Conservation (phyloP, 352 stramenopile species). For the Pythium rhizo-oryzae region DNA sequence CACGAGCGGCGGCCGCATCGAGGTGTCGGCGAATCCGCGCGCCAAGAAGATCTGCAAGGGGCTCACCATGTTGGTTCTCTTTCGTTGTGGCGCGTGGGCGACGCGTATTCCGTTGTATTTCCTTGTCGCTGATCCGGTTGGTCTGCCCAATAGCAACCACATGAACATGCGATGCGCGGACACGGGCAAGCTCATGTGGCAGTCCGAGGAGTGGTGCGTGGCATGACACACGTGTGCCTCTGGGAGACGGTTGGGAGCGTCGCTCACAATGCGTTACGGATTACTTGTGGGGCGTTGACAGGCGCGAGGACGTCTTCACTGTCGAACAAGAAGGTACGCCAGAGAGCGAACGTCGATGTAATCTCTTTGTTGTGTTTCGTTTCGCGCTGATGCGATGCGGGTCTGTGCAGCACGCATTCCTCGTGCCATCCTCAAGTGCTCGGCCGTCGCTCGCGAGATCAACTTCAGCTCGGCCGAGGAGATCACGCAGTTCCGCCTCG, state of each 20-base stretch:
- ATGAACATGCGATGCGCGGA: constrained; percentile 90
- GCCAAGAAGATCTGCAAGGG: constrained; percentile 73
- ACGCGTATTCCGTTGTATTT: neutral
- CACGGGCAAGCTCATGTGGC: constrained; percentile 82
- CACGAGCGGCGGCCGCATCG: constrained; percentile 55
- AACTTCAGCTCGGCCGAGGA: constrained; percentile 92
- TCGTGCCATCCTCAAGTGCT: constrained; percentile 86
- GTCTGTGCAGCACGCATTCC: constrained; percentile 67
- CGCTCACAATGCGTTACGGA: neutral
- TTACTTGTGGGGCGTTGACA: constrained; percentile 16
- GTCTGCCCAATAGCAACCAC: constrained; percentile 57
- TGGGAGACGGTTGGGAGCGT: too few species aligned
- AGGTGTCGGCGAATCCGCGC: constrained; percentile 68
- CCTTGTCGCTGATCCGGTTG: neutral
- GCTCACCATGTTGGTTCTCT: constrained; percentile 58
- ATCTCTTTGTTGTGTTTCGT: too few species aligned
- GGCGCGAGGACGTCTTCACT: constrained; percentile 67
- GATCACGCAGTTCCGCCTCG: constrained; percentile 92
- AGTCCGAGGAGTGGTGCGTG: constrained; percentile 73
- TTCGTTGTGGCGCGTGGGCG: too few species aligned
- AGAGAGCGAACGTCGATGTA: neutral
- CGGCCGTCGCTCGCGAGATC: constrained; percentile 92
- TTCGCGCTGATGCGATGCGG: neutral
- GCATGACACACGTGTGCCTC: too few species aligned
- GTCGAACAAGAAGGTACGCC: constrained; percentile 69